Conservation (phyloP, 305 asterid species). For the Stenogyne calaminthoides region DNA sequence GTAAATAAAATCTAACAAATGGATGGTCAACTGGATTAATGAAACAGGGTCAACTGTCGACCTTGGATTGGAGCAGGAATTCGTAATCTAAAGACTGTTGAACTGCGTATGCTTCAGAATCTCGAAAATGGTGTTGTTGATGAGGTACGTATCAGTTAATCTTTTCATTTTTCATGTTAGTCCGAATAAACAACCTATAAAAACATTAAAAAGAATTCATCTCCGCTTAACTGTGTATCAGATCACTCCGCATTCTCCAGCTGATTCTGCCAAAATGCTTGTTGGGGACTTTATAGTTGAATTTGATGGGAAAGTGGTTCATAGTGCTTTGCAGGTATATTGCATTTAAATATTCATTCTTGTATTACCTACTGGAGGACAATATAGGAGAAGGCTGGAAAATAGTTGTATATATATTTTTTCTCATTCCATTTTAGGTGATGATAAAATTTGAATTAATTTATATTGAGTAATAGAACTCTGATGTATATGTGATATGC, state of each 20-base stretch:
- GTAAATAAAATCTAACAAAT: neutral
- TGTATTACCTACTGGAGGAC: neutral
- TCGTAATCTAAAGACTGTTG: neutral
- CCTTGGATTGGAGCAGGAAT: neutral
- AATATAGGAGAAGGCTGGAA: too few species aligned
- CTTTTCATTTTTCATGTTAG: too few species aligned
- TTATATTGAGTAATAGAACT: neutral
- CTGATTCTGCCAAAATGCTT: neutral
- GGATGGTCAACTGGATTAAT: neutral
- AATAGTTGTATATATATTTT: too few species aligned
- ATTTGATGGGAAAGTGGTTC: neutral
- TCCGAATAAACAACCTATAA: neutral
- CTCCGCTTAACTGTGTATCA: neutral
- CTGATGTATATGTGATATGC: neutral
- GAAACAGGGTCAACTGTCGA: neutral
- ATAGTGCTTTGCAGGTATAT: conserved; percentile 15
- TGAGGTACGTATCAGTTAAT: neutral
- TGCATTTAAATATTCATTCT: neutral
- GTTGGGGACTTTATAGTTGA: neutral
- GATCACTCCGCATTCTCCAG: conserved; percentile 15
- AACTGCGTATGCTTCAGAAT: too few species aligned
- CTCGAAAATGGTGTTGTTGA: neutral
- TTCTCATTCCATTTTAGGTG: neutral
- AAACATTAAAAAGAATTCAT: neutral
- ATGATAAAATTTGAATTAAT: neutral